Evolutionary conservation across 2,329 filamentous ascomycete species (phyloP).

Genomic region (Stylonectria norvegica): DNA sequence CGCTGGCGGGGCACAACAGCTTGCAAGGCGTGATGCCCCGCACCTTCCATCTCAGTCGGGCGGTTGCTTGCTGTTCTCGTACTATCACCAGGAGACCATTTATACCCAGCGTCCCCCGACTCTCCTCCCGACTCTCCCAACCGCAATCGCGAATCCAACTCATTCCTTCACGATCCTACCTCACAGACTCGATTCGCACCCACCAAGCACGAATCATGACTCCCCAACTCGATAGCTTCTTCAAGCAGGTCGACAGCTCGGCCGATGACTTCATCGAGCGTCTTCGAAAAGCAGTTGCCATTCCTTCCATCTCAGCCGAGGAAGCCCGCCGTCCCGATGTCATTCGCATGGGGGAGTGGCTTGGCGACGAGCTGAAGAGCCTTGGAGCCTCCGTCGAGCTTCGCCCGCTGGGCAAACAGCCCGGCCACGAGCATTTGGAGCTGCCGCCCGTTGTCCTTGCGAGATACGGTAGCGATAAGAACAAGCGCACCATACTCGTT

Average conservation of each 20-base stretch:
- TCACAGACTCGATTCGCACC: constrained; percentile 49
- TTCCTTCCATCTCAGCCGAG: constrained; percentile 92
- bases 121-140: too few relatives aligned
- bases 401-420: constrained; percentile 85
- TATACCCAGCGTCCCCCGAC: constrained; percentile 19
- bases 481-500: constrained; percentile 91
- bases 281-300: constrained; percentile 87
- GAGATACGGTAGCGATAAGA: constrained; percentile 86
- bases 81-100: constrained; percentile 25
- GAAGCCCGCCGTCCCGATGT: constrained; percentile 87
- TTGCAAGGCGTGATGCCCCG: constrained; percentile 44
- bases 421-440: constrained; percentile 82
- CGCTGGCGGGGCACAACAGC: too few relatives aligned
- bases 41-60: constrained; percentile 37
- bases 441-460: constrained; percentile 90
- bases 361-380: constrained; percentile 75
- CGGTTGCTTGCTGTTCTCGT: constrained; percentile 26
- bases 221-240: constrained; percentile 85
- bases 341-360: constrained; percentile 91
- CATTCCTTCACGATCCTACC: constrained; percentile 40
- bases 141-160: constrained; percentile 16
- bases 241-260: constrained; percentile 83
- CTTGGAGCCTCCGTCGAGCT: constrained; percentile 87
- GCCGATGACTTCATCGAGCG: constrained; percentile 83
- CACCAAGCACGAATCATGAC: constrained; percentile 77